Conservation (phyloP, 73 alveolate genomes). For the Symbiodinium pilosum region DNA sequence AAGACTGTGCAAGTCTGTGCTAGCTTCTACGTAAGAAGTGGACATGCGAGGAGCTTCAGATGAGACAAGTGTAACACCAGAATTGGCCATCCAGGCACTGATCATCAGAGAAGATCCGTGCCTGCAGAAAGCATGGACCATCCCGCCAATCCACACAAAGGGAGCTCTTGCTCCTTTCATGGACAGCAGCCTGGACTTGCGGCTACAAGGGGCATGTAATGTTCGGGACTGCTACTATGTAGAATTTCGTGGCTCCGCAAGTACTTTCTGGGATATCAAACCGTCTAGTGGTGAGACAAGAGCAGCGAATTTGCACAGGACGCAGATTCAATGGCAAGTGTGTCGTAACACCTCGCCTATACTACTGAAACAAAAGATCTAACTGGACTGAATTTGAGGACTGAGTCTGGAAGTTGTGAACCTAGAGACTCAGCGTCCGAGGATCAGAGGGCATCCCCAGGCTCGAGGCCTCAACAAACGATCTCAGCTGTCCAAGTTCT, state of each 20-base stretch:
- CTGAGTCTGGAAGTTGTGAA: neutral
- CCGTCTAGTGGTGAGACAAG: neutral
- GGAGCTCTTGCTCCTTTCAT: constrained; percentile 11
- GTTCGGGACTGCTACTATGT: neutral
- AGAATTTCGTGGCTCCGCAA: neutral
- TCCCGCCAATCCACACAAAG: neutral
- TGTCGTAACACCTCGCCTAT: neutral
- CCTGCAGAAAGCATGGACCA: neutral
- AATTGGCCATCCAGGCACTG: neutral
- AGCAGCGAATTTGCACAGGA: neutral
- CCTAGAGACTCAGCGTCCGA: neutral
- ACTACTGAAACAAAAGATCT: neutral
- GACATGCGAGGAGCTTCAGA: neutral
- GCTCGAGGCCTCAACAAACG: no score
- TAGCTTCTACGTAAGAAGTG: no score
- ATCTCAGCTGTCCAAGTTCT: neutral
- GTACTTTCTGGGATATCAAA: neutral
- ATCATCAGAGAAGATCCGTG: neutral
- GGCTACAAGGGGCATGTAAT: neutral
- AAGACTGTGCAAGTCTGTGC: neutral
- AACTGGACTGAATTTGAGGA: neutral
- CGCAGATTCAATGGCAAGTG: neutral
- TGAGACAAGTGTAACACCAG: neutral
- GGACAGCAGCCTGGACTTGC: neutral
- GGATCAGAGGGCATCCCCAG: neutral